Evolutionary conservation across 768 basidiomycete genomes (phyloP), one percentile per base, ranked within the genome.

Genomic region (Leccinum ochraceum): DNA sequence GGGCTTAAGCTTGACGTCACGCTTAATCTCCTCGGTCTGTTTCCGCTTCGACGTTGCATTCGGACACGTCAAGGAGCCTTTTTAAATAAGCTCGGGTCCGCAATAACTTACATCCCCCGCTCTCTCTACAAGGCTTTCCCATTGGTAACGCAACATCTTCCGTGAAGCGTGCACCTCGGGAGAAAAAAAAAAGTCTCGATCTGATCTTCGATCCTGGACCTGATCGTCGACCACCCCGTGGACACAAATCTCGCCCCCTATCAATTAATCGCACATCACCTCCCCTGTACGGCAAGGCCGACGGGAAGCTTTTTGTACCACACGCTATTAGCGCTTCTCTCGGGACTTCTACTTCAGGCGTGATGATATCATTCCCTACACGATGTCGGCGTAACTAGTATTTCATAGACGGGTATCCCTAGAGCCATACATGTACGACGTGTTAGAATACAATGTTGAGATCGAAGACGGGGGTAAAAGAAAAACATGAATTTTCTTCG

Each of bases 131-230:
- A 34, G 37, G 36, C 56, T 62, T 61, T 57, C n/a, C 50, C 59
- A 66, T 54, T 26, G 37, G 54, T 54, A 56, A 62, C 54, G 54
- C 65, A 63, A 63, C 57, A 59, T 61, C 54, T 36, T 61, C 66
- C 67, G 66, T 66, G 64, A 69, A 66, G 64, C 68, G 59, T 71
- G 59, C 59, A 26, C 56, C 57, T 57, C 68, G 60, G 60, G 55
- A 58, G 54, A 67, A 59, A 13, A 46, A 46, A n/a, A 44, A 44
- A 44, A 4, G 22, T 17, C 54, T n/a, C 67, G 62, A 71, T 69
- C 67, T 63, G 69, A 70, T 70, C 69, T 70, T 63, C 60, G 69
- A 72, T 72, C 62, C 63, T n/a, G 67, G 67, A 50, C 69, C 70
- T 72, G 70, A 72, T 70, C 69, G 69, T 67, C 69, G 32, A 53